phyloP scores from a whole-genome alignment of 1,284 basidiomycete genomes.

The Moesziomyces antarcticus region DNA sequence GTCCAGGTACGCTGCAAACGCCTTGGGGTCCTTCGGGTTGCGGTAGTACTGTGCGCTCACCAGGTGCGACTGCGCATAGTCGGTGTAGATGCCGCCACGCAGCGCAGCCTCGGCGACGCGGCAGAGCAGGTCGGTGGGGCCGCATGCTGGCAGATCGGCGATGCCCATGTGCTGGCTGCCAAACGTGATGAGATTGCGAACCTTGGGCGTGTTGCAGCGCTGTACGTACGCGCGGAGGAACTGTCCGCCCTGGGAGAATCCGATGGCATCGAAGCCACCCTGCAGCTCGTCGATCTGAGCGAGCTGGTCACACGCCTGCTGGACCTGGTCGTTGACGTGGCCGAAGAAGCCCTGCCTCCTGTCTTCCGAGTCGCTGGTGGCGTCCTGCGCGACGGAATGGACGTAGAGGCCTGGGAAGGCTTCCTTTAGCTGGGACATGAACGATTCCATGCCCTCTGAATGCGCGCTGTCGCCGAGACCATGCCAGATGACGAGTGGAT shows the following conservation, averaged over 20 bases:
- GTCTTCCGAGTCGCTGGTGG: slow-evolving; percentile 77
- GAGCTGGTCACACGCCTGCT: slow-evolving; percentile 77
- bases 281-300: slow-evolving; percentile 76
- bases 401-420: slow-evolving; percentile 87
- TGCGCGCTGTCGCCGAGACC: slow-evolving; percentile 79
- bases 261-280: slow-evolving; percentile 71
- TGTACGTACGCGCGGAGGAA: slow-evolving; percentile 91
- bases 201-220: slow-evolving; percentile 74
- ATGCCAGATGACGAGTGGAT: slow-evolving; percentile 87
- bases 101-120: slow-evolving; percentile 77
- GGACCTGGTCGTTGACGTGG: slow-evolving; percentile 79
- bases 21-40: slow-evolving; percentile 74
- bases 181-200: slow-evolving; percentile 78
- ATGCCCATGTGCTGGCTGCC: slow-evolving; percentile 73
- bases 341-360: slow-evolving; percentile 82
- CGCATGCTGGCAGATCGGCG: slow-evolving; percentile 80
- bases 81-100: slow-evolving; percentile 80
- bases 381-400: slow-evolving; percentile 77
- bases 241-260: slow-evolving; percentile 73
- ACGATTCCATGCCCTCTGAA: slow-evolving; percentile 72
- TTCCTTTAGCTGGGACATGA: slow-evolving; percentile 76
- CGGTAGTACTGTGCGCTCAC: slow-evolving; percentile 90
- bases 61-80: slow-evolving; percentile 63
- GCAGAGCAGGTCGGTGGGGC: slow-evolving; percentile 73
- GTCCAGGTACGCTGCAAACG: slow-evolving; percentile 77